Conservation (phyloP, 2,329 filamentous ascomycete genomes). For the Microdochium paspali region DNA sequence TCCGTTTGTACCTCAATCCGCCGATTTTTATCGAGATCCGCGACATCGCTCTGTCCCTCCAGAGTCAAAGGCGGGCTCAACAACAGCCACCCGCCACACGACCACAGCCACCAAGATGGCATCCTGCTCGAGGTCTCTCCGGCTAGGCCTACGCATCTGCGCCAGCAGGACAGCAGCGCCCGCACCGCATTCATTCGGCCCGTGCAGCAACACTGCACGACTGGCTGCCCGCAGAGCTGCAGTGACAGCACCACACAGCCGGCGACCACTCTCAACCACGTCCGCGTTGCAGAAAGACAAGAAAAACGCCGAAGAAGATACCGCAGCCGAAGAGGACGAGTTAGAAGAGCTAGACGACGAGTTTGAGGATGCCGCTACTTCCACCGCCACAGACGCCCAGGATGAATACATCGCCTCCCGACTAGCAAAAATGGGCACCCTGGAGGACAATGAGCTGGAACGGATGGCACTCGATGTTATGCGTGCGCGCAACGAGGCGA, state of each 20-base stretch:
- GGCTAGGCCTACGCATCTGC: slow-evolving; percentile 26
- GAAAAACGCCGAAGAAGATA: slow-evolving; percentile 2
- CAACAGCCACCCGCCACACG: neutral
- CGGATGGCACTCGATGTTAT: neutral
- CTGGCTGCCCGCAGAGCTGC: neutral
- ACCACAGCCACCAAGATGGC: slow-evolving; percentile 23
- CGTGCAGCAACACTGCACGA: neutral
- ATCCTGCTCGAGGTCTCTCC: slow-evolving; percentile 28
- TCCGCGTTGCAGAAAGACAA: slow-evolving; percentile 5
- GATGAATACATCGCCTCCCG: neutral
- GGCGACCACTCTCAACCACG: slow-evolving; percentile 11
- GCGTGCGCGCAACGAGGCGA: slow-evolving; percentile 13
- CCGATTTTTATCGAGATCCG: slow-evolving; percentile 4
- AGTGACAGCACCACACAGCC: neutral
- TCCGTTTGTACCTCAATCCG: slow-evolving; percentile 1
- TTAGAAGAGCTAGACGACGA: too few species aligned
- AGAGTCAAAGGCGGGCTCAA: neutral
- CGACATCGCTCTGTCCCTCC: neutral
- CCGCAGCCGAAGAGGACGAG: slow-evolving; percentile 1
- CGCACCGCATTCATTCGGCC: neutral
- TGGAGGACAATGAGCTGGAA: slow-evolving; percentile 1
- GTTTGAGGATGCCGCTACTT: neutral
- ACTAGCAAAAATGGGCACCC: neutral
- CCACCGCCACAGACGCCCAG: slow-evolving; percentile 1
- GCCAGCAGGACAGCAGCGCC: slow-evolving; percentile 15